phyloP scores from a whole-genome alignment of 352 stramenopile genomes.

The Globisporangium uncinulatum region DNA sequence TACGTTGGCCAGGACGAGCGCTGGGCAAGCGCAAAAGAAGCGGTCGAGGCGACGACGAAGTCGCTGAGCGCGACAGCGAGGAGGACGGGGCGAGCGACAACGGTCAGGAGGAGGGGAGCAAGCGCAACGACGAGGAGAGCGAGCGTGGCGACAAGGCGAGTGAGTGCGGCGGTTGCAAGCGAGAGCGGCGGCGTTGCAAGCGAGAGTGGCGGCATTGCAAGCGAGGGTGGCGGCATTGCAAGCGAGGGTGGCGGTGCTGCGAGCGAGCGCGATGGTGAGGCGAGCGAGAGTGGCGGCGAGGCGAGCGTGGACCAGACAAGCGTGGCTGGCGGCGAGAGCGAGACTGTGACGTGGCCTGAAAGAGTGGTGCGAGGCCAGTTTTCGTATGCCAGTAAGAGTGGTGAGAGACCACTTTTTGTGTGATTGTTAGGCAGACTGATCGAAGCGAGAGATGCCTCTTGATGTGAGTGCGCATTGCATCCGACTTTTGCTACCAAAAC shows the following conservation, averaged over 20 bases:
- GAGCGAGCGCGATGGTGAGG: no score
- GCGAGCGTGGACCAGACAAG: not conserved
- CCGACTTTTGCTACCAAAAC: not conserved
- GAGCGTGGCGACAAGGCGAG: no score
- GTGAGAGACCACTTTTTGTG: not conserved
- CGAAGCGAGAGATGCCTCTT: not conserved
- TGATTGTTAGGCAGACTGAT: not conserved
- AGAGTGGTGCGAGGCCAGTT: not conserved
- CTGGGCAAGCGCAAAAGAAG: not conserved
- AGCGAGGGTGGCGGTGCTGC: no score
- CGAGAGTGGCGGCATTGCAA: no score
- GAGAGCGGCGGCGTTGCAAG: no score
- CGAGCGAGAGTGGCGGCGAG: no score
- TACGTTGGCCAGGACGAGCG: not conserved
- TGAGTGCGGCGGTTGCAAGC: no score
- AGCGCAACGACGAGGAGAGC: no score
- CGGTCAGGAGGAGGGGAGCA: not conserved
- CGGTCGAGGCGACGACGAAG: not conserved
- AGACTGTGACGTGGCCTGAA: not conserved
- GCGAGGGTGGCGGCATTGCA: no score
- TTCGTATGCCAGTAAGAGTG: not conserved
- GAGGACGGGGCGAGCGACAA: not conserved
- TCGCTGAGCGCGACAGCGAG: no score
- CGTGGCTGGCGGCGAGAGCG: not conserved
- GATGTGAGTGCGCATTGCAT: not conserved